Evolutionary conservation across 2,329 filamentous ascomycete species (phyloP).

Genomic region (Berkeleyomyces rouxiae): DNA sequence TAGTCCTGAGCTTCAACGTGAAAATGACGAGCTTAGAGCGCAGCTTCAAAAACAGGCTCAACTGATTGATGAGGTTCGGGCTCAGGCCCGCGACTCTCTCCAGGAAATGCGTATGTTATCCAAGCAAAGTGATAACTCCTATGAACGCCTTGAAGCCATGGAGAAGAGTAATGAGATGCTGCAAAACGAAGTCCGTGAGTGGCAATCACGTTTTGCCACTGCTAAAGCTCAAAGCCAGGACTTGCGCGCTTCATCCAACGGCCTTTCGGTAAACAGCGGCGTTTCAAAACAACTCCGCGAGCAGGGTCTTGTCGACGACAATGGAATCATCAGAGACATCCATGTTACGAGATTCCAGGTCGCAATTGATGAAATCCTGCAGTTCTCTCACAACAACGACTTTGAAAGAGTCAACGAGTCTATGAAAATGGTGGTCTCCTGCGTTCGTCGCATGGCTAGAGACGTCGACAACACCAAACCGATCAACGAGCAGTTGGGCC

Average conservation of each 20-base stretch:
- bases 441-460: constrained; percentile 69
- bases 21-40: constrained; percentile 51
- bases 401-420: constrained; percentile 61
- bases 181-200: constrained; percentile 71
- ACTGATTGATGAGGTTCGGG: constrained; percentile 72
- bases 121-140: constrained; percentile 57
- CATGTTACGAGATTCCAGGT: constrained; percentile 93
- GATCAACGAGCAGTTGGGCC: constrained; percentile 35
- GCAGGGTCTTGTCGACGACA: constrained; percentile 48
- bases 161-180: constrained; percentile 58
- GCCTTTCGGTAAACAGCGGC: constrained; percentile 51
- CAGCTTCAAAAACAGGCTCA: constrained; percentile 59
- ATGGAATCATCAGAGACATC: constrained; percentile 74
- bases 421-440: constrained; percentile 73
- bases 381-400: constrained; percentile 55
- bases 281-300: constrained; percentile 50
- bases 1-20: constrained; percentile 37
- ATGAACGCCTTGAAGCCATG: constrained; percentile 68
- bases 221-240: constrained; percentile 74
- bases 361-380: constrained; percentile 77
- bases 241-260: constrained; percentile 65
- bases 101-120: constrained; percentile 80
- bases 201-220: constrained; percentile 78
- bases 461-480: constrained; percentile 49
- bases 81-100: constrained; percentile 67